Base-by-base conservation (phyloP, 2,329 filamentous ascomycete species). In the Alternaria gaisen region DNA sequence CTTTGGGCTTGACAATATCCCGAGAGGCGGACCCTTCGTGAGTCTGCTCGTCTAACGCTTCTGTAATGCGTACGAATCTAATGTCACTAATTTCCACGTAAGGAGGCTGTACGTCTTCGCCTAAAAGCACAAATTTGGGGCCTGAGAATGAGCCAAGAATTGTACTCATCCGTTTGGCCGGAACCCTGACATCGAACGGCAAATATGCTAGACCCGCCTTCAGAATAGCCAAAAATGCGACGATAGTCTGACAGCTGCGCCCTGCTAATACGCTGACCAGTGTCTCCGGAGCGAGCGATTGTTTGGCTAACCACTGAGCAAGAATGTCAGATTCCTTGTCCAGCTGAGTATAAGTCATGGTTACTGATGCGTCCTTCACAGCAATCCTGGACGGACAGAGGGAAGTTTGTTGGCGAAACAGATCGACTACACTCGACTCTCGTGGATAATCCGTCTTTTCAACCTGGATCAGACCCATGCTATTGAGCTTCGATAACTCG, bases 131-230 rank as follows among this genome's bases (percentile, higher is more conserved):
- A 16, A 34, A 1, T 16, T 34, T 34, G 5, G 1, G 32, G 32
- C 32, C 32, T 34, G 32, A 16, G 14, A 34, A 12, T 5, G 32
- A 34, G 14, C 11, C 5, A 34, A 34, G 32, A 34, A 34, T 16
- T 14, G 11, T 16, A 5, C 14, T 16, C 32, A 34, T 7, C 0
- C 32, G 32, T 16, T 34, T 34, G 32, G 12, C 14, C 9, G 38
- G 38, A 6, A 20, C 7, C 38, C 2, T 40, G 8, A 16, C 5
- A 78, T 69, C 76, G 14, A 64, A 32, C 6, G 57, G 61, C 61
- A 78, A 80, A 76, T 79, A 81, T 2, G 79, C 79, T 34, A 72
- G 73, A 1, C 78, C 78, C 14, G 80, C 76, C 58, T 82, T 82
- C 53, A 82, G 58, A n/a, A 71, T 76, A 42, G 73, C 80, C 11